Evolutionary conservation across 1,284 basidiomycete species (phyloP).

Genomic region (Mycena citricolor): DNA sequence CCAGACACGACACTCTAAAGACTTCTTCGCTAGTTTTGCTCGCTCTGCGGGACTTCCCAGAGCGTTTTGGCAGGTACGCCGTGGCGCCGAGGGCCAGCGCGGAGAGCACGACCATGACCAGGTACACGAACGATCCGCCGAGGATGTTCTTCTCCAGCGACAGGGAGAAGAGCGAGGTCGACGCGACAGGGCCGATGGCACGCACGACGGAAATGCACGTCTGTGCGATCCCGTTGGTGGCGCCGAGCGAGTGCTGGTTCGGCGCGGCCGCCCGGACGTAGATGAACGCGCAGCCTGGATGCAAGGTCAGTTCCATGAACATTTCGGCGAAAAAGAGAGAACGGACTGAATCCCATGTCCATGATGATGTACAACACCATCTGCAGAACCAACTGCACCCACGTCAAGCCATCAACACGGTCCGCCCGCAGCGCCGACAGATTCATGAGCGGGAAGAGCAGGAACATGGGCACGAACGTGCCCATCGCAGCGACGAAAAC

Average conservation of each 20-base stretch:
- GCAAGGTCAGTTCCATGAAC: too few species aligned
- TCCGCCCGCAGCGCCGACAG: constrained; percentile 20
- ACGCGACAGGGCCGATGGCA: constrained; percentile 44
- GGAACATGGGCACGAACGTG: constrained; percentile 26
- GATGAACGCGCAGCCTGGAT: constrained; percentile 5
- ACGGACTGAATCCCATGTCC: constrained; percentile 4
- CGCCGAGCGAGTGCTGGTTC: neutral
- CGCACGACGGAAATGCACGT: constrained; percentile 45
- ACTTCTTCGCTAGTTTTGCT: too few species aligned
- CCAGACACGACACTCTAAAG: too few species aligned
- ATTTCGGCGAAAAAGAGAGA: too few species aligned
- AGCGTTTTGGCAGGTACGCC: constrained; percentile 5
- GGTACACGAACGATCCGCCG: constrained; percentile 37
- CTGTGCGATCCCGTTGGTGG: constrained; percentile 47
- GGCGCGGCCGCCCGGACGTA: constrained; percentile 2
- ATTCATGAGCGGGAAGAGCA: constrained; percentile 29
- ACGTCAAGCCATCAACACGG: constrained; percentile 28
- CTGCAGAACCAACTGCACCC: constrained; percentile 32
- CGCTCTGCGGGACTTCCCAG: constrained; percentile 7
- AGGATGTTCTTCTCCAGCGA: constrained; percentile 34
- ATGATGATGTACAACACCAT: constrained; percentile 2
- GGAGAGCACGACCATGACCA: constrained; percentile 26
- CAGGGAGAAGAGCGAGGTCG: constrained; percentile 37
- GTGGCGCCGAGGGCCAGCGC: constrained; percentile 8
- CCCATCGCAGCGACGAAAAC: constrained; percentile 26